These are phyloP conservation scores for Debaryomycetaceae sp. DNA, from an alignment of 1,139 yeast genomes.

Conservation along the genomic window DNA sequence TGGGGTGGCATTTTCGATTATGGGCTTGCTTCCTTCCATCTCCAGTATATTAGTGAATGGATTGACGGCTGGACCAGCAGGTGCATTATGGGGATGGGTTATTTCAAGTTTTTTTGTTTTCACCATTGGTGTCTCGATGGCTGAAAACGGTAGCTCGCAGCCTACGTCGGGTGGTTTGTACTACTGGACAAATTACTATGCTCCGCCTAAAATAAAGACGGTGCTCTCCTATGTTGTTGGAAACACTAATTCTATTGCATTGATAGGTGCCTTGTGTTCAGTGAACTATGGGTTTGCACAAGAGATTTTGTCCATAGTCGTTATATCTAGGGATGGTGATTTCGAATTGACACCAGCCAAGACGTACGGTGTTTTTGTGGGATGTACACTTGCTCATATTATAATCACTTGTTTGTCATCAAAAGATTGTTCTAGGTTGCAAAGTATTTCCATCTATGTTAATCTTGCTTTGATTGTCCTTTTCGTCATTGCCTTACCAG, in stretches of 20 bases:
- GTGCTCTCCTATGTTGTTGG: conserved; percentile 42
- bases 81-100: conserved; percentile 73
- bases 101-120: conserved; percentile 56
- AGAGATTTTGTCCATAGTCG: conserved; percentile 34
- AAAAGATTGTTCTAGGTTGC: conserved; percentile 52
- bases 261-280: conserved; percentile 36
- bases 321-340: conserved; percentile 26
- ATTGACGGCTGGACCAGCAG: conserved; percentile 40
- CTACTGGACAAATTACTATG: conserved; percentile 47
- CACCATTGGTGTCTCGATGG: conserved; percentile 58
- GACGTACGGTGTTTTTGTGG: conserved; percentile 37
- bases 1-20: conserved; percentile 51
- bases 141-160: conserved; percentile 63
- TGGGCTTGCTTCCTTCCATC: conserved; percentile 50
- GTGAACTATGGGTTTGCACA: conserved; percentile 38
- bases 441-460: conserved; percentile 54
- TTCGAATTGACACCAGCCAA: conserved; percentile 29
- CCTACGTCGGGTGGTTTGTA: conserved; percentile 74
- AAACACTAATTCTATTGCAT: conserved; percentile 33
- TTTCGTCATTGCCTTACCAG: conserved; percentile 67
- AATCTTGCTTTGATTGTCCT: conserved; percentile 54
- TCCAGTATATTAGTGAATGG: conserved; percentile 32
- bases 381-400: conserved; percentile 24
- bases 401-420: conserved; percentile 31
- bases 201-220: conserved; percentile 25